Conservation (phyloP, 169 alveolate species). For the Miamiensis avidus region DNA sequence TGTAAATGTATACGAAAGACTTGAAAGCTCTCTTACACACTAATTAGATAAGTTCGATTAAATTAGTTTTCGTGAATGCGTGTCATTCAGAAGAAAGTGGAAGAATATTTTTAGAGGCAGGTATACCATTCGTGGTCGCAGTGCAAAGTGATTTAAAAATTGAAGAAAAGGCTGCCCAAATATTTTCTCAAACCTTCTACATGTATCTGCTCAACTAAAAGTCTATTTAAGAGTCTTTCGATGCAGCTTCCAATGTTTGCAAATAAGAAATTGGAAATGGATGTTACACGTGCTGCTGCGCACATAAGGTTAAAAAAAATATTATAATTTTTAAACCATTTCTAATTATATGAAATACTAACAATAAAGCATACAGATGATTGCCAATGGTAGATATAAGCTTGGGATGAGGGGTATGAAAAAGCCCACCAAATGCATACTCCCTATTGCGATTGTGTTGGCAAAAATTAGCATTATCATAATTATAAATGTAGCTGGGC, state of each 20-base stretch:
- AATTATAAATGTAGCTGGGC: neutral
- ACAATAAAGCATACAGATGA: neutral
- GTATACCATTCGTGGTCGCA: constrained; percentile 68
- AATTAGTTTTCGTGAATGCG: constrained; percentile 63
- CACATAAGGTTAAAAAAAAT: neutral
- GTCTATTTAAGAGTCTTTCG: neutral
- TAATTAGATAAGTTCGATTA: constrained; percentile 25
- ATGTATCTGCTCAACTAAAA: constrained; percentile 7
- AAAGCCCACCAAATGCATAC: neutral
- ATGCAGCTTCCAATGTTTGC: neutral
- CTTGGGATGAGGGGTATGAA: neutral
- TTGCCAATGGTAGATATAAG: neutral
- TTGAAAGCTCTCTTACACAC: constrained; percentile 17
- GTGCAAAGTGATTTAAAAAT: constrained; percentile 56
- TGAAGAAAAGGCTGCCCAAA: constrained; percentile 59
- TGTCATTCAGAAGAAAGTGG: constrained; percentile 73
- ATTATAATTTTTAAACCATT: too few species aligned
- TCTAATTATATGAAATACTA: neutral
- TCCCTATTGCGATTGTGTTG: neutral
- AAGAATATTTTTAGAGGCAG: constrained; percentile 52
- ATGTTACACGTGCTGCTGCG: neutral
- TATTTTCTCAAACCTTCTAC: constrained; percentile 60
- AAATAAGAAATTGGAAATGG: neutral
- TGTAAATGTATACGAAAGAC: constrained; percentile 26
- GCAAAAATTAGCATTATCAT: neutral